Evolutionary conservation across 371 early-diverging fungal genomes (phyloP).

Genomic region (Apophysomyces variabilis): DNA sequence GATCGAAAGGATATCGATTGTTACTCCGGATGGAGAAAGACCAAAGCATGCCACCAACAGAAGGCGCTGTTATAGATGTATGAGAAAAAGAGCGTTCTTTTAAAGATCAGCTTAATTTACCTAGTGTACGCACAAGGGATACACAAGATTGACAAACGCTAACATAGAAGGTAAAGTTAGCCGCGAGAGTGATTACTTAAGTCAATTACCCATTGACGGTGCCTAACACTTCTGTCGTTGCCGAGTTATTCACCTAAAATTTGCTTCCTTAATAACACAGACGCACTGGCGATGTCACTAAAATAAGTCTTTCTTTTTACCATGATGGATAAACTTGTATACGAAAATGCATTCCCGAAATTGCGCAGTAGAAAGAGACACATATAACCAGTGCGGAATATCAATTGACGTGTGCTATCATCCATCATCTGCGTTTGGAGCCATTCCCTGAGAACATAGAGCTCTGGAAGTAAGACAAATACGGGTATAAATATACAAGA

Average conservation of each 20-base stretch:
- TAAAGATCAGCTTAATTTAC: conserved; percentile 19
- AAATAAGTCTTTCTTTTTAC: conserved; percentile 21
- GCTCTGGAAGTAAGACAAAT: conserved; percentile 46
- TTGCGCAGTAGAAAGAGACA: conserved; percentile 42
- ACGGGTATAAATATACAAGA: conserved; percentile 40
- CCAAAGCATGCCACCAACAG: conserved; percentile 63
- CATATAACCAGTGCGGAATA: conserved; percentile 35
- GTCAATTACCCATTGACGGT: conserved; percentile 60
- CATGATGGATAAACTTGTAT: conserved; percentile 63
- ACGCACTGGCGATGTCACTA: too few relatives aligned
- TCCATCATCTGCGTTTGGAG: conserved; percentile 19
- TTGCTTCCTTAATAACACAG: neutral
- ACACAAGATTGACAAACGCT: conserved; percentile 60
- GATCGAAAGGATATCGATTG: conserved; percentile 59
- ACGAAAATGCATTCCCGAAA: conserved; percentile 52
- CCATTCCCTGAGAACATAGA: conserved; percentile 29
- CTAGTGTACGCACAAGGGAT: conserved; percentile 62
- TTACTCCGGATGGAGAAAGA: conserved; percentile 59
- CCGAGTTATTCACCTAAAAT: conserved; percentile 58
- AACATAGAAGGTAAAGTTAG: neutral
- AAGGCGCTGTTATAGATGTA: conserved; percentile 38
- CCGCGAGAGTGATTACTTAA: neutral
- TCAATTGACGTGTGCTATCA: conserved; percentile 16
- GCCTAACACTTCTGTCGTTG: conserved; percentile 57
- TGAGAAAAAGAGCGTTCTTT: neutral